Evolutionary conservation across 179 eudicot genomes (phyloP).

Genomic region (Patellifolia procumbens): DNA sequence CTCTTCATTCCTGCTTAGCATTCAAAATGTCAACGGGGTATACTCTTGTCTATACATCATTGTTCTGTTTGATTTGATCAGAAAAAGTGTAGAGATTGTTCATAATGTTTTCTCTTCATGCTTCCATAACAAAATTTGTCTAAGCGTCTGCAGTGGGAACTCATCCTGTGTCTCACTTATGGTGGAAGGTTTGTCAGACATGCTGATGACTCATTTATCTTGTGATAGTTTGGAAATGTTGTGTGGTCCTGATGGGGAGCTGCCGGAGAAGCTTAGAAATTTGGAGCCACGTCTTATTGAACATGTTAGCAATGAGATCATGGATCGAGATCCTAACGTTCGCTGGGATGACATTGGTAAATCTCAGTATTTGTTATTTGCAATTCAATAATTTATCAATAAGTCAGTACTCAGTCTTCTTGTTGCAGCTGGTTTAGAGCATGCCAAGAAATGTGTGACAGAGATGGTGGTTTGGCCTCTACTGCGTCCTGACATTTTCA

Average conservation of each 20-base stretch:
- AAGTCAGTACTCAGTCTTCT: conserved; percentile 23
- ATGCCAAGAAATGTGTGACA: conserved; percentile 97
- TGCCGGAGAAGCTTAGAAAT: conserved; percentile 94
- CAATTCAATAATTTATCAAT: neutral
- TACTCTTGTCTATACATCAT: neutral
- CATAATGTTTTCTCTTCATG: neutral
- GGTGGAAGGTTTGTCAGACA: neutral
- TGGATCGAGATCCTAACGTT: conserved; percentile 96
- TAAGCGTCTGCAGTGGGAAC: neutral
- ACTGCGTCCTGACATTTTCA: conserved; percentile 93
- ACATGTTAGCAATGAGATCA: conserved; percentile 95
- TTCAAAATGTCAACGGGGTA: too few species aligned
- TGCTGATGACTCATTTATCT: conserved; percentile 14
- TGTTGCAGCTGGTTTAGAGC: conserved; percentile 83
- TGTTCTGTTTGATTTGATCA: too few species aligned
- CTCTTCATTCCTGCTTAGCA: too few species aligned
- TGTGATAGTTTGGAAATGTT: conserved; percentile 79
- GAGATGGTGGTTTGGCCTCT: conserved; percentile 99
- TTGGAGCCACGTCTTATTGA: conserved; percentile 96
- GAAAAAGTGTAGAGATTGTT: too few species aligned
- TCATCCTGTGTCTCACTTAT: neutral
- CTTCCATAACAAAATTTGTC: neutral
- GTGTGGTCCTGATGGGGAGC: conserved; percentile 96
- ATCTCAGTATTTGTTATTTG: conserved; percentile 13
- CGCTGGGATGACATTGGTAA: conserved; percentile 98